These are phyloP conservation scores for Dioscorea alata DNA, from an alignment of 106 monocot genomes.

Conservation along the genomic window DNA sequence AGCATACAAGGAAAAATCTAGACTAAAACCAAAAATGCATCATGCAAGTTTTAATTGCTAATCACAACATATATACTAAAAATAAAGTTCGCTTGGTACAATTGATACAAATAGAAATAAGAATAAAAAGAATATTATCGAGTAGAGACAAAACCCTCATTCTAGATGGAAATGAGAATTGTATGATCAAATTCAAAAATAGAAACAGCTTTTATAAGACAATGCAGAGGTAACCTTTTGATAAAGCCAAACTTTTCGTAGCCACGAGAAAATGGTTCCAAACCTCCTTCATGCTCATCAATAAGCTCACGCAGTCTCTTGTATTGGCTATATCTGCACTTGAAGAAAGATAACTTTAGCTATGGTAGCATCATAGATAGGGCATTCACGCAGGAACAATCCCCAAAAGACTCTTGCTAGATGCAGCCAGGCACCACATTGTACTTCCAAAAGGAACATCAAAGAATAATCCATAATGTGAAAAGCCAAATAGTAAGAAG, in stretches of 20 bases:
- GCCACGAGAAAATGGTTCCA: slow-evolving; percentile 93
- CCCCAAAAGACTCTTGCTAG: background rate
- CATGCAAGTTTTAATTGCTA: too few relatives aligned
- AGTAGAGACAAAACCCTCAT: too few relatives aligned
- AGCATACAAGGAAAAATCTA: too few relatives aligned
- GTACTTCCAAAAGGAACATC: background rate
- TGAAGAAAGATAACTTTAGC: background rate
- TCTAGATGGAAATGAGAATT: too few relatives aligned
- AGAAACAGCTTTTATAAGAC: too few relatives aligned
- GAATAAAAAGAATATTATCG: too few relatives aligned
- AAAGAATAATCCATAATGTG: background rate
- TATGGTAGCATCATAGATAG: background rate
- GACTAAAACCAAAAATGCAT: too few relatives aligned
- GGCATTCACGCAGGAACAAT: background rate
- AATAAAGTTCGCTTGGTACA: too few relatives aligned
- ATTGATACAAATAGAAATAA: too few relatives aligned
- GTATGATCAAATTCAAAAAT: too few relatives aligned
- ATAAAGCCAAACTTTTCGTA: slow-evolving; percentile 95
- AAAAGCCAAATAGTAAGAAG: background rate
- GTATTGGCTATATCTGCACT: slow-evolving; percentile 75
- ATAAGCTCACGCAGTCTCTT: slow-evolving; percentile 60
- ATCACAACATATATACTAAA: too few relatives aligned
- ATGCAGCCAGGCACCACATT: background rate
- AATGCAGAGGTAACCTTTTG: slow-evolving; percentile 32
- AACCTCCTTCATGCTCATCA: slow-evolving; percentile 85